phyloP scores from a whole-genome alignment of 768 basidiomycete genomes.

The Naganishia vishniacii region DNA sequence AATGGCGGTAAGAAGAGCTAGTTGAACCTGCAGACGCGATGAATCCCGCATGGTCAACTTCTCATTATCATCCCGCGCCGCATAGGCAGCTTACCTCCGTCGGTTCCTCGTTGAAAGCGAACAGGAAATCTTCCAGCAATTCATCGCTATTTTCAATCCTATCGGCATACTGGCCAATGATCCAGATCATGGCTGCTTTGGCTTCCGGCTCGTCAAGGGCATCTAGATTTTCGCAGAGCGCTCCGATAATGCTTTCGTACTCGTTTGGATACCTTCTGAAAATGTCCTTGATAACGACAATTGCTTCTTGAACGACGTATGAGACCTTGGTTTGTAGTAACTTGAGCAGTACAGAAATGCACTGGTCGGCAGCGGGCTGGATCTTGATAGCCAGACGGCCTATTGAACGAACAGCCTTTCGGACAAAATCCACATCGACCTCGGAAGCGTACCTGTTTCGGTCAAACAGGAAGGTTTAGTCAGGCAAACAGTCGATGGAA shows the following conservation, averaged over 20 bases:
- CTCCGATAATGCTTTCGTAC: constrained; percentile 94
- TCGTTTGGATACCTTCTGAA: constrained; percentile 94
- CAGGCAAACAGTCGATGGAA: background rate
- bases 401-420: constrained; percentile 94
- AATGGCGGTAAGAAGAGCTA: constrained; percentile 83
- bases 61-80: background rate
- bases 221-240: constrained; percentile 85
- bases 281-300: constrained; percentile 96
- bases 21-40: constrained; percentile 67
- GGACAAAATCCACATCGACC: constrained; percentile 95
- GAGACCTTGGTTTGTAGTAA: constrained; percentile 88
- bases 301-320: constrained; percentile 94
- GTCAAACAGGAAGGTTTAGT: background rate
- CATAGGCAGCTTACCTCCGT: constrained; percentile 64
- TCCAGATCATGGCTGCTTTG: constrained; percentile 97
- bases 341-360: constrained; percentile 76
- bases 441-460: constrained; percentile 82
- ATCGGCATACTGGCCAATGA: constrained; percentile 91
- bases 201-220: constrained; percentile 90
- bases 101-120: constrained; percentile 86
- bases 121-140: constrained; percentile 82
- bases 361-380: constrained; percentile 75
- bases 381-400: constrained; percentile 98
- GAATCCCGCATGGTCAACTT: too few relatives aligned
- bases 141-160: constrained; percentile 94